Conservation (phyloP, 2,329 filamentous ascomycete genomes). For the Aspergillaceae sp. region DNA sequence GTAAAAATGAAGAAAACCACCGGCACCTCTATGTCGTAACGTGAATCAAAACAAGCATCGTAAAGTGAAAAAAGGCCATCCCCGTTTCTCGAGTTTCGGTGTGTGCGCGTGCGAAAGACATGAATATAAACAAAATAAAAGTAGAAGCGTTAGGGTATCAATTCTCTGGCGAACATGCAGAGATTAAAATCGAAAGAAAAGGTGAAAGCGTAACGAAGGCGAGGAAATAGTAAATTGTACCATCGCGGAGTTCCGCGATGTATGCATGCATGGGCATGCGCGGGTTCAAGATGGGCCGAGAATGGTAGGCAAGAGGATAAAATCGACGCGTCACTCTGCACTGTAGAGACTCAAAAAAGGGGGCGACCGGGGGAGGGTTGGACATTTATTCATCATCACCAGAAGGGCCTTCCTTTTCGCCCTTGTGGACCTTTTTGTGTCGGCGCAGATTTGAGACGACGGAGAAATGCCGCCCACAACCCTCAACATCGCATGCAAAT, state of each 20-base stretch:
- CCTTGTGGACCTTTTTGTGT: conserved; percentile 93
- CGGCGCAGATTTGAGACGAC: conserved; percentile 92
- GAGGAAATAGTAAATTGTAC: conserved; percentile 10
- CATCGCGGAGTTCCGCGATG: no score
- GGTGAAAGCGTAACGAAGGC: conserved; percentile 13
- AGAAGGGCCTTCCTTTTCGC: conserved; percentile 37
- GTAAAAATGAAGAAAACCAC: conserved; percentile 17
- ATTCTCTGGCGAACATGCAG: conserved; percentile 14
- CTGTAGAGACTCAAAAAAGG: background rate
- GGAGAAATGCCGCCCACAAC: conserved; percentile 91
- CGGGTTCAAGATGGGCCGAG: conserved; percentile 2
- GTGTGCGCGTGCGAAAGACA: conserved; percentile 1
- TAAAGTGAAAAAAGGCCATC: no score
- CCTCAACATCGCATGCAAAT: conserved; percentile 88
- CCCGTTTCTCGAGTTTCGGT: no score
- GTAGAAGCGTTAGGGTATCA: conserved; percentile 18
- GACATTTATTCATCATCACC: conserved; percentile 31
- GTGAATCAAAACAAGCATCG: conserved; percentile 6
- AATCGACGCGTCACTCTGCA: background rate
- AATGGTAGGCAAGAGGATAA: no score
- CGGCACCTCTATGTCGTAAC: conserved; percentile 34
- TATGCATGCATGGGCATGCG: conserved; percentile 1
- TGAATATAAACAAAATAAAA: conserved; percentile 8
- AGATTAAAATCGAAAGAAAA: conserved; percentile 6
- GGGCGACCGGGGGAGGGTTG: background rate